Base-by-base conservation (phyloP, 208 protist species). In the Tritrichomonas foetus region DNA sequence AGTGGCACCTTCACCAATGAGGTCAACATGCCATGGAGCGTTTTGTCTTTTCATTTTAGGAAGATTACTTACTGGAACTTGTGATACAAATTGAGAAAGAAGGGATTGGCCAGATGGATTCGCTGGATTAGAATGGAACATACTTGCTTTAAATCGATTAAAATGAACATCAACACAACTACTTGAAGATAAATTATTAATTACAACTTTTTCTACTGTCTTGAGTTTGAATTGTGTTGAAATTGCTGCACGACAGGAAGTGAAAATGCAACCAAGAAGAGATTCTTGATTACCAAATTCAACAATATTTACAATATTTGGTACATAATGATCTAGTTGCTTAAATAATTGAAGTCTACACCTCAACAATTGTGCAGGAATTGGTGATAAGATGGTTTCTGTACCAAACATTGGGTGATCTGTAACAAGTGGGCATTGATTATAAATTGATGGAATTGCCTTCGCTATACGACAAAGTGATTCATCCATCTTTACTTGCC, bases 21-120 rank as follows among this genome's bases (percentile, higher is more conserved):
- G 30, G 39, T 89, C 78, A 2, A 89, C 78, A 39, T 89, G 78
- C 78, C 78, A 89, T 57, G 78, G 78, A 33, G 57, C 78, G 11
- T 25, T 44, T 44, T 89, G n/a, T 57, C 78, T 89, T n/a, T 89
- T 89, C 47, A 89, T 39, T 39, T 20, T 53, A 16, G 33, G 14
- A 33, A 89, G 33, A 2, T n/a, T 2, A 22, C 78, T 49, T 5
- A 61, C 13, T 55, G 78, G 78, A 39, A 89, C 47, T 89, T 89
- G 78, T 57, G 33, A 20, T 9, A 89, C 57, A 20, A 89, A 39
- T 49, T 89, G 78, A 0, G 14, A 2, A 0, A 89, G 22, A 3
- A 82, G 22, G 20, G 74, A 47, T 0, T 25, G 3, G 13, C 41
- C 78, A 57, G 41, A n/a, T 39, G 47, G 47, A 89, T 89, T 16